A percentile compares a stretch with the other conserved stretches of the same genome.
Conservation (phyloP, 345 rosid species). For the Eucalyptus regnans region DNA sequence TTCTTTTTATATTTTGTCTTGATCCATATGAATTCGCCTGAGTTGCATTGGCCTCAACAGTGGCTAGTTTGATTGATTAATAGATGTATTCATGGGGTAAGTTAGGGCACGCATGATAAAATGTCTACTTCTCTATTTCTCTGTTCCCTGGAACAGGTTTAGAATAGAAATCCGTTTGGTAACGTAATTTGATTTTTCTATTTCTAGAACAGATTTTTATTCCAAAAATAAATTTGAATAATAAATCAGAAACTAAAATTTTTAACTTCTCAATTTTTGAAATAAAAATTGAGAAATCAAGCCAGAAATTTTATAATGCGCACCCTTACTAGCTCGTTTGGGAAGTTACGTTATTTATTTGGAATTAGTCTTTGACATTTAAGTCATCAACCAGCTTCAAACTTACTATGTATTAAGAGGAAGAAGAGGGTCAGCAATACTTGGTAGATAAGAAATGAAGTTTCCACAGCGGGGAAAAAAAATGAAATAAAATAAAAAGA, state of each 20-base stretch:
- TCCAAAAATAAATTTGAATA: too few relatives aligned
- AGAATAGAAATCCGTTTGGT: too few relatives aligned
- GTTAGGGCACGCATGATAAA: neutral
- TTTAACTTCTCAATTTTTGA: too few relatives aligned
- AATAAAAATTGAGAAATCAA: too few relatives aligned
- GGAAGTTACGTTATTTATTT: neutral
- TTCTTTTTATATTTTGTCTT: neutral
- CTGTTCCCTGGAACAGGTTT: too few relatives aligned
- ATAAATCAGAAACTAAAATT: too few relatives aligned
- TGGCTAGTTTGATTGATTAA: neutral
- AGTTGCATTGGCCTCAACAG: neutral
- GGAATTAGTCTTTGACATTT: neutral
- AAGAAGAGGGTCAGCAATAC: neutral
- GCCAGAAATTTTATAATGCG: too few relatives aligned
- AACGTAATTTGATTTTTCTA: too few relatives aligned
- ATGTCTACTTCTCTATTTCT: too few relatives aligned
- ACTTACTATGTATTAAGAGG: neutral
- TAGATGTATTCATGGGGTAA: neutral
- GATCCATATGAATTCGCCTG: neutral
- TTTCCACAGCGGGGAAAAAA: neutral
- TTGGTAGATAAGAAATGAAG: neutral
- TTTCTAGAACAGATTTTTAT: too few relatives aligned
- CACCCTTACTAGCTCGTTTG: neutral
- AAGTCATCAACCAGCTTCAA: neutral
- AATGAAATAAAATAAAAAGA: accelerated